Evolutionary conservation across 768 basidiomycete genomes (phyloP).

Genomic region (Amanita pseudoporphyria): DNA sequence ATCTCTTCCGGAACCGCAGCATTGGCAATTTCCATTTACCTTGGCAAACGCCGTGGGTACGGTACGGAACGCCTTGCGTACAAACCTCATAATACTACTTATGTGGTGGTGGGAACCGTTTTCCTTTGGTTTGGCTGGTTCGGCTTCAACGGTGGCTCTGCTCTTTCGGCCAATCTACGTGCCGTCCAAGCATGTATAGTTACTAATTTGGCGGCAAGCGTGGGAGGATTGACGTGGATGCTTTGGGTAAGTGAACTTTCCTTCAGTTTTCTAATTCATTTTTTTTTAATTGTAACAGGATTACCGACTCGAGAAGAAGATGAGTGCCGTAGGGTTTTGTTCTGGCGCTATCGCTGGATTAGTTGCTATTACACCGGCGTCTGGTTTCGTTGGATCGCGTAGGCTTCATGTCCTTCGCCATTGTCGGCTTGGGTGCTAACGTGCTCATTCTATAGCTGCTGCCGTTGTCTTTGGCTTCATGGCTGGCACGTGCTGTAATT

Average conservation of each 20-base stretch:
- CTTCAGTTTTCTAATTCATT: not conserved
- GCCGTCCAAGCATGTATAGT: constrained; percentile 86
- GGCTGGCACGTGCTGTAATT: constrained; percentile 82
- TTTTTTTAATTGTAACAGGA: constrained; percentile 36
- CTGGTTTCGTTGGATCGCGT: constrained; percentile 75
- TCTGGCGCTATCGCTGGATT: constrained; percentile 89
- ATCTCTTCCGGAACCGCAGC: constrained; percentile 91
- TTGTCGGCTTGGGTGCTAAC: not conserved
- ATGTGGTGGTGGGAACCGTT: constrained; percentile 88
- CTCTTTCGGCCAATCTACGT: constrained; percentile 80
- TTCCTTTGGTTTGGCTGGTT: constrained; percentile 97
- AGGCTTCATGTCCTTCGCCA: constrained; percentile 13
- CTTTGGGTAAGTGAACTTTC: constrained; percentile 47
- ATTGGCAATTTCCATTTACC: constrained; percentile 82
- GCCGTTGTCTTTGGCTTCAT: constrained; percentile 79
- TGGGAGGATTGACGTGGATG: constrained; percentile 92
- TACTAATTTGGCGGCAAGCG: constrained; percentile 85
- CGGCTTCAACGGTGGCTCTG: constrained; percentile 90
- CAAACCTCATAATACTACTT: constrained; percentile 89
- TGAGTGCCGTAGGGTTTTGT: constrained; percentile 92
- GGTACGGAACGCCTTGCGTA: constrained; percentile 87
- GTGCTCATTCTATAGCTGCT: constrained; percentile 41
- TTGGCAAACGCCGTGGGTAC: constrained; percentile 86
- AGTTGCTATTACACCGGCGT: constrained; percentile 83
- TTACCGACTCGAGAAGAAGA: constrained; percentile 87